Percentiles rank a stretch among this genome's conserved stretches.
phyloP scores from a whole-genome alignment of 2,329 filamentous ascomycete species.

The Pseudocercospora macadamiae region DNA sequence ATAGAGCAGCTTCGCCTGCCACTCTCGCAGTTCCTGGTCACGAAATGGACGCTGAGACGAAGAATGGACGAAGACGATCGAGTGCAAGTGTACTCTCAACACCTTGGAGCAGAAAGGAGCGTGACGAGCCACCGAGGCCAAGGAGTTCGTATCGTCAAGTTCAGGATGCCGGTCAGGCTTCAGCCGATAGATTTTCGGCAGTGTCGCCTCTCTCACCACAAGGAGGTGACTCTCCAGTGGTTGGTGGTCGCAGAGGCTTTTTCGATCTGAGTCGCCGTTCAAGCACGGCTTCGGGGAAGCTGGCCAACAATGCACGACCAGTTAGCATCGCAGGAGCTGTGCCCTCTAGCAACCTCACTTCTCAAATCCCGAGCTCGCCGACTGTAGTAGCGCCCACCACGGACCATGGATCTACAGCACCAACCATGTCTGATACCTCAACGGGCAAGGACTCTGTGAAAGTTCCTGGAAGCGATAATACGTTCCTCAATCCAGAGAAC shows the following conservation, averaged over 20 bases:
- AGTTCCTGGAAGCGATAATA: slow-evolving; percentile 43
- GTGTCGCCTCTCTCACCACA: slow-evolving; percentile 11
- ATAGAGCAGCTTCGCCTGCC: neutral
- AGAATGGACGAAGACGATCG: slow-evolving; percentile 27
- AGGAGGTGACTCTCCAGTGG: neutral
- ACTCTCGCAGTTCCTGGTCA: slow-evolving; percentile 17
- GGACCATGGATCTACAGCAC: slow-evolving; percentile 5
- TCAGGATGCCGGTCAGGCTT: slow-evolving; percentile 30
- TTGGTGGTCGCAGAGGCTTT: slow-evolving; percentile 13
- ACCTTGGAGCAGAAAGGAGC: slow-evolving; percentile 21
- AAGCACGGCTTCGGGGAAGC: slow-evolving; percentile 23
- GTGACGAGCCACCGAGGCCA: slow-evolving; percentile 20
- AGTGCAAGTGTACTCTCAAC: slow-evolving; percentile 26
- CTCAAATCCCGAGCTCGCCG: slow-evolving; percentile 11
- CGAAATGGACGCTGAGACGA: slow-evolving; percentile 16
- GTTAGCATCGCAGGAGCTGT: slow-evolving; percentile 28
- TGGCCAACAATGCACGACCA: slow-evolving; percentile 31
- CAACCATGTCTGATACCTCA: slow-evolving; percentile 23
- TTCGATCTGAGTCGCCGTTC: slow-evolving; percentile 27
- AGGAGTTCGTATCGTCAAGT: slow-evolving; percentile 29
- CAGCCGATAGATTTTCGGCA: slow-evolving; percentile 9
- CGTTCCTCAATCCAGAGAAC: slow-evolving; percentile 55
- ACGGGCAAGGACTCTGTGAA: slow-evolving; percentile 26
- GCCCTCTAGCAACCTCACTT: slow-evolving; percentile 16
- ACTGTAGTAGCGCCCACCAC: slow-evolving; percentile 1